A percentile compares a stretch with the other conserved stretches of the same genome.
Evolutionary conservation across 257 asterid species (phyloP).

Genomic region (Cruciata laevipes): DNA sequence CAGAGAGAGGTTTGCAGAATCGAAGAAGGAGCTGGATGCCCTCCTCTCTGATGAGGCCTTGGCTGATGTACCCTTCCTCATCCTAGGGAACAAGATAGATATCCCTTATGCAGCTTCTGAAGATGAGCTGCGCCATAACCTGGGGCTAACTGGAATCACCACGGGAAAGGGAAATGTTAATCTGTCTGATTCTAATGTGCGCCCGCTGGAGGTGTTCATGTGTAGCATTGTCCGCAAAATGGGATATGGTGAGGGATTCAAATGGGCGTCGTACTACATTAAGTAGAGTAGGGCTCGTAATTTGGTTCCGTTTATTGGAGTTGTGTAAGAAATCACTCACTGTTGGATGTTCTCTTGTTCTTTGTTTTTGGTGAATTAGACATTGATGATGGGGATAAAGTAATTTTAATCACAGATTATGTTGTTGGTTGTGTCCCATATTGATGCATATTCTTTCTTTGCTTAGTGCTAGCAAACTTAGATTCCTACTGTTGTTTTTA

Average conservation of each 20-base stretch:
- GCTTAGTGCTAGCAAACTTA: too few relatives aligned
- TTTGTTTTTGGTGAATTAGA: conserved; percentile 16
- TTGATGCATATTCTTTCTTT: background rate
- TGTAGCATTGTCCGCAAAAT: conserved; percentile 87
- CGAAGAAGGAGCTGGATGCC: conserved; percentile 77
- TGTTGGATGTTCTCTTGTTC: conserved; percentile 24
- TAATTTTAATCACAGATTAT: conserved; percentile 6
- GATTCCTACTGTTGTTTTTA: too few relatives aligned
- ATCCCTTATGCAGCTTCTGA: conserved; percentile 80
- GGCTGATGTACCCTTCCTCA: conserved; percentile 69
- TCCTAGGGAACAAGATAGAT: conserved; percentile 81
- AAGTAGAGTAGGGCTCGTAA: conserved; percentile 23
- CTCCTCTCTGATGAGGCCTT: conserved; percentile 68
- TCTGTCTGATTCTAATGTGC: conserved; percentile 54
- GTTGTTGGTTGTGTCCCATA: background rate
- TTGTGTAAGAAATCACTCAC: conserved; percentile 16
- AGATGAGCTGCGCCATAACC: conserved; percentile 58
- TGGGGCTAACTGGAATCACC: conserved; percentile 60
- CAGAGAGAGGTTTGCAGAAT: conserved; percentile 72
- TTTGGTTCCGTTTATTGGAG: conserved; percentile 18
- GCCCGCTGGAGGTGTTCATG: conserved; percentile 77
- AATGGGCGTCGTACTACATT: conserved; percentile 75
- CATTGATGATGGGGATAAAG: conserved; percentile 4
- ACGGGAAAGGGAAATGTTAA: conserved; percentile 81
- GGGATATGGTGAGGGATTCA: conserved; percentile 91